phyloP scores from a whole-genome alignment of 106 monocot genomes.

The Allium cepa region DNA sequence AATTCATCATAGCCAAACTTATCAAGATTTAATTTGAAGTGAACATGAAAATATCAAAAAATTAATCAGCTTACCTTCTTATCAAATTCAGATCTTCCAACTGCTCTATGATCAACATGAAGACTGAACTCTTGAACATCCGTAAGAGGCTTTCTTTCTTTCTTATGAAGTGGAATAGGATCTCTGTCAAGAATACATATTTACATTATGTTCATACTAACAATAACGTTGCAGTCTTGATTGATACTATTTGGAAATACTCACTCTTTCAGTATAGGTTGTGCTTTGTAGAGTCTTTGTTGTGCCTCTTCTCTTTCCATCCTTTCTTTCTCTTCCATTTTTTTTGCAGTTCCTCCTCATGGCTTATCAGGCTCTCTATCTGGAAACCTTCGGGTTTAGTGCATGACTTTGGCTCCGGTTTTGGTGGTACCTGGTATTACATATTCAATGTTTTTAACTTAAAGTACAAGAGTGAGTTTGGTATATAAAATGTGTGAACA shows the following conservation, averaged over 20 bases:
- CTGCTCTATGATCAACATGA: constrained; percentile 75
- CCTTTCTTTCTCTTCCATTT: constrained; percentile 48
- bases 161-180: constrained; percentile 61
- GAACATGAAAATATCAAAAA: not conserved
- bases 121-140: constrained; percentile 73
- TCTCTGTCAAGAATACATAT: constrained; percentile 32
- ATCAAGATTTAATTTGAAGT: no score
- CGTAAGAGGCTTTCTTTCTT: constrained; percentile 78
- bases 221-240: not conserved
- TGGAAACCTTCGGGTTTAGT: constrained; percentile 79
- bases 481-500: no score
- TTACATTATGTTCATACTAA: no score
- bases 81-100: constrained; percentile 82
- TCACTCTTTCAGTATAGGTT: constrained; percentile 56
- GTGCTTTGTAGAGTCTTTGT: constrained; percentile 64
- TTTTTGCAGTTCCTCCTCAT: constrained; percentile 70
- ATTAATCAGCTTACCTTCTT: constrained; percentile 45
- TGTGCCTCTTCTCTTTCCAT: constrained; percentile 69
- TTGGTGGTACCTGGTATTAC: constrained; percentile 56
- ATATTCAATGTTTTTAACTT: not conserved
- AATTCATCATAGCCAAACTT: not conserved
- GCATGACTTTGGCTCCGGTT: constrained; percentile 70
- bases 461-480: no score
- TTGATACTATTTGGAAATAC: not conserved
- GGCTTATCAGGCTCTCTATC: constrained; percentile 71